These are phyloP conservation scores for Aspergillus sclerotiicarbonarius DNA, from an alignment of 495 filamentous ascomycete genomes.

Conservation along the genomic window DNA sequence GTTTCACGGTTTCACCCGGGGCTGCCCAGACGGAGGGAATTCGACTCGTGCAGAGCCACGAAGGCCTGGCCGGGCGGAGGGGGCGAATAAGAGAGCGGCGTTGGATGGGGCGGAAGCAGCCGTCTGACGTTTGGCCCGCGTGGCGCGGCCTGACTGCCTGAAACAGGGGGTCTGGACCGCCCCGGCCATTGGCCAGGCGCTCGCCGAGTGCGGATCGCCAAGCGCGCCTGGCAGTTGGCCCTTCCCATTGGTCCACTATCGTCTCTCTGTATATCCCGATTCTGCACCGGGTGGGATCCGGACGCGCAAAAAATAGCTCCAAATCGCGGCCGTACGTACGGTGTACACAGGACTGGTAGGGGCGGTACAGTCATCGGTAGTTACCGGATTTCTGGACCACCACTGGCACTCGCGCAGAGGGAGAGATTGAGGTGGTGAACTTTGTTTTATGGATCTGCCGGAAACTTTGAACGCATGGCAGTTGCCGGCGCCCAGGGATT, in stretches of 20 bases:
- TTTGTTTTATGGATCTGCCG: background rate
- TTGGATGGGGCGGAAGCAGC: slow-evolving; percentile 2
- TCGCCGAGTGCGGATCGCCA: background rate
- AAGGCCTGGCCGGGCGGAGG: background rate
- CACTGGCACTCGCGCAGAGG: background rate
- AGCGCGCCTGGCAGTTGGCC: background rate
- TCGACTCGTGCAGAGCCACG: background rate
- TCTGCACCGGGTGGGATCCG: background rate
- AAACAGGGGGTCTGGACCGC: background rate
- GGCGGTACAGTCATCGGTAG: background rate
- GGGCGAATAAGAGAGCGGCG: background rate
- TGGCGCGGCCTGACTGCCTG: background rate
- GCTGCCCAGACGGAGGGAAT: background rate
- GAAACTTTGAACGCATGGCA: background rate
- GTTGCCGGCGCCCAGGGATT: background rate
- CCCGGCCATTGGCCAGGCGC: background rate
- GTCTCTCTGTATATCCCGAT: background rate
- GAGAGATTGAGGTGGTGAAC: background rate
- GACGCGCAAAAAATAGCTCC: background rate
- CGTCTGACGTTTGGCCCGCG: slow-evolving; percentile 8
- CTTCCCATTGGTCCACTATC: background rate
- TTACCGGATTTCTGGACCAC: background rate
- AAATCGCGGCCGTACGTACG: background rate
- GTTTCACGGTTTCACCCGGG: background rate
- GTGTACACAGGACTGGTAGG: background rate